These are phyloP conservation scores for Phanerodontia chrysosporium DNA, from an alignment of 768 basidiomycete species.

Conservation along the genomic window DNA sequence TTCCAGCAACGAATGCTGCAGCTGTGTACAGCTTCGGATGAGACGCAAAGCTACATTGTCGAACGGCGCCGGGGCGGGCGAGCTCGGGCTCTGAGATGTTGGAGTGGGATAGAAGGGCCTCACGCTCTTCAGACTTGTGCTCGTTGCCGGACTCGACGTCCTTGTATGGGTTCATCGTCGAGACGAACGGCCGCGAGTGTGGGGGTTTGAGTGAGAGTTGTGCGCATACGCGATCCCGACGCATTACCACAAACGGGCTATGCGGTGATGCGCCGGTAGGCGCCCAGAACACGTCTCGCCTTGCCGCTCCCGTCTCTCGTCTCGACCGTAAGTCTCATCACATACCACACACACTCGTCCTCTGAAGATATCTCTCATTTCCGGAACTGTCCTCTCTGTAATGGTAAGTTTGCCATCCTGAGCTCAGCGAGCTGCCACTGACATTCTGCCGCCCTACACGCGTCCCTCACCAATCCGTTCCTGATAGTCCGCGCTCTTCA, in stretches of 20 bases:
- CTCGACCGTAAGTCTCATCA: too few species aligned
- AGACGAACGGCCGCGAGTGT: not conserved
- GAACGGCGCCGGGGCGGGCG: not conserved
- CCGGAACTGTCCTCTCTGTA: too few species aligned
- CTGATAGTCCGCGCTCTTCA: conserved; percentile 98
- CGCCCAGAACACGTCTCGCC: not conserved
- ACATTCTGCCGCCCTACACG: not conserved
- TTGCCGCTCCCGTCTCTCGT: not conserved
- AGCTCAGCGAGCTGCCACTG: not conserved
- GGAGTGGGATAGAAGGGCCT: conserved; percentile 6
- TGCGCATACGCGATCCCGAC: not conserved
- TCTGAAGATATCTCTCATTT: too few species aligned
- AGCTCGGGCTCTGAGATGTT: conserved; percentile 1
- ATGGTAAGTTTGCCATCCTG: not conserved
- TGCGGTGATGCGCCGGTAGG: too few species aligned
- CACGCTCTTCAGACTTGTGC: conserved; percentile 12
- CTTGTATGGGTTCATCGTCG: conserved; percentile 9
- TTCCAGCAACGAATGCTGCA: conserved; percentile 37
- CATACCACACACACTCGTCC: too few species aligned
- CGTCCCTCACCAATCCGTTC: not conserved
- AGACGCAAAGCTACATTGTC: not conserved
- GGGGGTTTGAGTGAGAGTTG: not conserved
- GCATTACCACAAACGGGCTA: not conserved
- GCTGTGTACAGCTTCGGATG: conserved; percentile 31
- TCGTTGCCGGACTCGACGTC: conserved; percentile 12